Base-by-base conservation (phyloP, 495 filamentous ascomycete species). In the Aspergillus avenaceus region DNA sequence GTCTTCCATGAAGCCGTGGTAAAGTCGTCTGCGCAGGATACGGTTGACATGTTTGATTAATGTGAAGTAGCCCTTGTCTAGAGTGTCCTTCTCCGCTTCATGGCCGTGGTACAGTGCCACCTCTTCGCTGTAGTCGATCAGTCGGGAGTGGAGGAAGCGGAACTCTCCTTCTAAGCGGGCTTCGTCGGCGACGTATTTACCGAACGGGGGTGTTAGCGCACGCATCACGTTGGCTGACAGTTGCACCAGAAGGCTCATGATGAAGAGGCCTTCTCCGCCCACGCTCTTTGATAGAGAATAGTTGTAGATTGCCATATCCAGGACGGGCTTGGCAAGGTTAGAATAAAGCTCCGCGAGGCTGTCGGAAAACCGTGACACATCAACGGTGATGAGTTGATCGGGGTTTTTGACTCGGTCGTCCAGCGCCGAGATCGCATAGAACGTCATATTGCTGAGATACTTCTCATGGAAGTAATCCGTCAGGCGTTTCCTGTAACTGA, bases 371-470 rank as follows among this genome's bases (percentile, higher is more conserved):
- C 91, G 90, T 44, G 92, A 84, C 4, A 97, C 90, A 62, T 98
- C 93, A 8, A 97, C 91, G 0, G 91, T 91, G 58, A 98, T 96
- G 13, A 97, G 82, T 69, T 98, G 93, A 67, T 98, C 93, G 7
- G 93, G 90, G 61, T 98, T 98, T 75, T 96, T 96, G 75, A 98
- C 96, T 52, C 93, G 86, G 65, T 98, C 93, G 55, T 98, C 93
- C 29, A 98, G 73, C 2, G 95, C 90, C 1, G 90, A 95, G 36
- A 98, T 87, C 4, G 90, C 88, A 69, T 98, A 98, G 70, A 97
- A 98, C 0, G 93, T 97, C 86, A 98, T 90, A 38, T 97, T 85
- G 8, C 85, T 89, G 13, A 98, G 81, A 64, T 98, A 98, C 60
- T 88, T 86, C 50, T 91, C 83, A 70, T 97, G 95, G 38, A 98